Evolutionary conservation across 306 rosid genomes (phyloP).

Genomic region (Coriaria nepalensis): DNA sequence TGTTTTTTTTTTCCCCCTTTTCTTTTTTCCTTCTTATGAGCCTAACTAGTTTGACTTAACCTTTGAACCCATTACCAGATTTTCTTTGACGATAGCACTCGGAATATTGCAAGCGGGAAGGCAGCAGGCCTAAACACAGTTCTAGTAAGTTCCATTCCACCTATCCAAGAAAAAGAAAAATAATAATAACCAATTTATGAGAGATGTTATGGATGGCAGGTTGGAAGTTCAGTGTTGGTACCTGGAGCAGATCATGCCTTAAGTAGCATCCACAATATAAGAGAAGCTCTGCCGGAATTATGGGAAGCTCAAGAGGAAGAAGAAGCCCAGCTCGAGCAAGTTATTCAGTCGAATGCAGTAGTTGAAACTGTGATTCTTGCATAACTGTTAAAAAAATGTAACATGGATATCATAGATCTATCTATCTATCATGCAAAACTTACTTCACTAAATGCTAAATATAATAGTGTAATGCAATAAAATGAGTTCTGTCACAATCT

Average conservation of each 20-base stretch:
- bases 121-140: constrained; percentile 68
- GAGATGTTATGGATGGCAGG: constrained; percentile 28
- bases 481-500: no score
- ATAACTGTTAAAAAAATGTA: constrained; percentile 2
- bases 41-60: no score
- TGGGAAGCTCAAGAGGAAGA: constrained; percentile 29
- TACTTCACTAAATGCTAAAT: no score
- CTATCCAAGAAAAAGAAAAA: neutral
- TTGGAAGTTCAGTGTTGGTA: constrained; percentile 52
- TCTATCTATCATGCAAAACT: constrained; percentile 1
- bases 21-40: no score
- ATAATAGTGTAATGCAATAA: no score
- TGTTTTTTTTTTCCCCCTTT: neutral
- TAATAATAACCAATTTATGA: neutral
- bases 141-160: constrained; percentile 37
- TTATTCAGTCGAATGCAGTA: constrained; percentile 26
- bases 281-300: constrained; percentile 72
- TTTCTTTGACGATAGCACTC: constrained; percentile 69
- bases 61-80: constrained; percentile 25
- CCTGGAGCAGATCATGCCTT: constrained; percentile 73
- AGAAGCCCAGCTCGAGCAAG: constrained; percentile 17
- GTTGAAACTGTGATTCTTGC: constrained; percentile 28
- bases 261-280: constrained; percentile 72
- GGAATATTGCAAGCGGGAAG: constrained; percentile 72
- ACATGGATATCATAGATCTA: no score